Conservation (phyloP, 495 filamentous ascomycete species). For the Zalerion maritima region DNA sequence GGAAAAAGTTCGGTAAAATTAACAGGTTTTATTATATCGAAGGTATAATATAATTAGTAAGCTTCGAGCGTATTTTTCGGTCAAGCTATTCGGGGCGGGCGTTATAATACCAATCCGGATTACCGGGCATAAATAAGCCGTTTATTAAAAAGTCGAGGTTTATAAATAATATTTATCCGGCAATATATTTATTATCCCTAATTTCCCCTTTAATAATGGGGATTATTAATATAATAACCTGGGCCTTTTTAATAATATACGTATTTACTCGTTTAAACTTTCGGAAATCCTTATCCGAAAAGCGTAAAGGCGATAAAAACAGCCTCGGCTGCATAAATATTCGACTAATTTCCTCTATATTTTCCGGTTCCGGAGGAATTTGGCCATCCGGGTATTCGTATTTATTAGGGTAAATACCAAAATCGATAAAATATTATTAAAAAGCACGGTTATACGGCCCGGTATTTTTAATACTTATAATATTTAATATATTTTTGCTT, state of each 20-base stretch:
- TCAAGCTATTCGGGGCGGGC: conserved; percentile 6
- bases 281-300: conserved; percentile 3
- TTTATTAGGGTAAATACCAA: conserved; percentile 6
- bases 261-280: conserved; percentile 3
- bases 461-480: conserved; percentile 5
- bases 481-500: conserved; percentile 2
- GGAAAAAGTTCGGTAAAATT: too few relatives aligned
- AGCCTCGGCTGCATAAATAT: conserved; percentile 2
- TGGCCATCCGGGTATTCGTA: too few relatives aligned
- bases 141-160: conserved; percentile 6
- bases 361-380: conserved; percentile 4
- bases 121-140: conserved; percentile 4
- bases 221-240: too few relatives aligned
- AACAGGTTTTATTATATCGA: conserved; percentile 4
- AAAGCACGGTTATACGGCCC: conserved; percentile 10
- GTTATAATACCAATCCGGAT: conserved; percentile 7
- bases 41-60: conserved; percentile 4
- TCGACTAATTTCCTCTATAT: conserved; percentile 8
- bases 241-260: conserved; percentile 1
- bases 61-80: conserved; percentile 2
- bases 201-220: too few relatives aligned
- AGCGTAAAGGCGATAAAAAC: conserved; percentile 5
- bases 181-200: background rate
- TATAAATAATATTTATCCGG: conserved; percentile 3
- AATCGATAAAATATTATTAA: conserved; percentile 8